Evolutionary conservation across 768 basidiomycete species (phyloP), one percentile per base, ranked within the genome.

Genomic region (Trametes sanguinea): DNA sequence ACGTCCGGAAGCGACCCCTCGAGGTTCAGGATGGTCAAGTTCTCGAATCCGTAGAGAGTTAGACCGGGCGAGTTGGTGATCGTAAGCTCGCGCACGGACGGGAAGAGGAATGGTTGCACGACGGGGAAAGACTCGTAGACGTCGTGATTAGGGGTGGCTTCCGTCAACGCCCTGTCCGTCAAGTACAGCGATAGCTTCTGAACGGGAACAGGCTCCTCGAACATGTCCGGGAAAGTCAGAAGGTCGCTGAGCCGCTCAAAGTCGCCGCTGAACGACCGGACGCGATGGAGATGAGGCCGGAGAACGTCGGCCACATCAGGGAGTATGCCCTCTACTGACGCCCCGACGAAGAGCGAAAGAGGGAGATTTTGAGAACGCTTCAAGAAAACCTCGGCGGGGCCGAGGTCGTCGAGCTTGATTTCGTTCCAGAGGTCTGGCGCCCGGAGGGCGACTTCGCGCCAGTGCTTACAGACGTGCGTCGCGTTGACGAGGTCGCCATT

Each of bases 301-400:
- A 43, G 5, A n/a, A 16, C 42, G 5, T 13, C 7, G 4, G n/a
- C 14, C 42, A 43, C n/a, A 13, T 43, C 42, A 5, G 10, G 42
- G 14, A 43, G 13, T 13, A n/a, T 43, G 42, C 14, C 13, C 7
- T 16, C n/a, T 5, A 14, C 9, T 4, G 7, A 5, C 13, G 14
- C 13, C 42, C 22, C 40, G 8, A 54, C n/a, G 14, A 16, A 54
- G 7, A 54, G 27, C 5, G 27, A 6, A 22, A 61, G 46, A 5
- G 60, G 60, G 8, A 61, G 53, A 4, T 14, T 30, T 29, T 50
- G 27, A 2, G 60, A 61, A 7, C 60, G 51, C 32, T 55, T 50
- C 11, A 51, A 7, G 17, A 44, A 62, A 13, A 48, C 54, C 22
- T 2, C 22, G 6, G 42, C 13, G 16, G 47, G 47, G 4, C 5